Base-by-base conservation (phyloP, 2,329 filamentous ascomycete species). In the Ustulina deusta region DNA sequence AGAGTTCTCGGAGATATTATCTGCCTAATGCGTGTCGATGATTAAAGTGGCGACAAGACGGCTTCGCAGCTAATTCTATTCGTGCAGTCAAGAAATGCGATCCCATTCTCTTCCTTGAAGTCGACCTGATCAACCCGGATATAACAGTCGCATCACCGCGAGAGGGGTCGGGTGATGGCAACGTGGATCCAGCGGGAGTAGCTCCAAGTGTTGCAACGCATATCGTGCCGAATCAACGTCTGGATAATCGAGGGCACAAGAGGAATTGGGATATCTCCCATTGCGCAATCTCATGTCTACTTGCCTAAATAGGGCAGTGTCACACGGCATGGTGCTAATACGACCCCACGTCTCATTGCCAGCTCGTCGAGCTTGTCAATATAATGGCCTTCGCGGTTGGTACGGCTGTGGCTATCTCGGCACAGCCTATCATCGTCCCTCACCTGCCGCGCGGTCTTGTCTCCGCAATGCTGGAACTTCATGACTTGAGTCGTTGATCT, bases 1-100 rank as follows among this genome's bases (percentile, higher is more conserved):
- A 69, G 67, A 57, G 32, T 46, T 61, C 9, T 69, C 58, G 66
- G 58, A 59, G 42, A 63, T 58, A 56, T 52, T 60, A 3, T 44
- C 27, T 48, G 34, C n/a, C 27, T 34, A 44, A 49, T 32, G 42
- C 57, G 25, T 20, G 51, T 59, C 25, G 5, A 59, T 15, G n/a
- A 52, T 48, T 32, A 40, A 6, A n/a, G 17, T 61, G 11, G 62
- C 29, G 22, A 42, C 32, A 17, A 48, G 46, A 61, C 48, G 15
- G 54, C 17, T n/a, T 59, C 10, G 6, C 32, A 13, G 54, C 46
- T n/a, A 38, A 17, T 20, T 38, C 40, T 6, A 48, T 56, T 22
- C n/a, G n/a, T n/a, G n/a, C n/a, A 22, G 27, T 60, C 11, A 3
- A 32, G 36, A 17, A 40, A 15, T 34, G 1, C n/a, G 17, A 27